Base-by-base conservation (phyloP, 257 asterid species). In the Solanum pinnatisectum region DNA sequence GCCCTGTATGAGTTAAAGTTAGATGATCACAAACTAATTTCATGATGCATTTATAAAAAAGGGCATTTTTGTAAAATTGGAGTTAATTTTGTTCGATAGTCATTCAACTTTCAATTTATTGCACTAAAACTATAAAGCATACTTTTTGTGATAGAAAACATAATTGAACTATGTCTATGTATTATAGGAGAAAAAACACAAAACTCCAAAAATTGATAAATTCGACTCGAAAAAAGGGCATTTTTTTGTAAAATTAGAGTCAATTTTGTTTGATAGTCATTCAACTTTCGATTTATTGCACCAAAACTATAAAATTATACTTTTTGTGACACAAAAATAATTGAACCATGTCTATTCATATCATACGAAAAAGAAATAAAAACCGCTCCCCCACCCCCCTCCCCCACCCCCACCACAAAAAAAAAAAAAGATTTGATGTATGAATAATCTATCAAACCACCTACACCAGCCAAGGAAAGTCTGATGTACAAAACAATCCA, bases 1-100 rank as follows among this genome's bases (percentile, higher is more conserved):
- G 1, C 91, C 91, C 90, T 90, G 91, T 70, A 56, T 56, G 84
- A 40, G 16, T 27, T 30, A 83, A 83, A 72, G 44, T 72, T 30
- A 72, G 44, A 72, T 0, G 25, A 72, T 72, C 0, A 72, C 79
- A 52, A 52, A 52, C 63, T 52, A 6, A 52, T 18, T 52, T 52
- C 0, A 1, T 52, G 63, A 52, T 52, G 63, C 63, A 52, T 52
- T 52, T 2, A 18, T 16, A 52, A 49, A 46, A 18, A 56, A 18
- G 65, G 63, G n/a, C 10, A 18, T 56, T 56, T 52, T 56, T 56
- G n/a, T 32, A 8, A 71, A 32, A 32, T 27, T 32, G 1, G 13
- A 68, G 76, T 56, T 56, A 6, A 56, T 18, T 18, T 56, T 6
- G 0, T 36, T 0, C 3, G 4, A 56, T 56, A 6, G 10, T 18